Base-by-base conservation (phyloP, 2,329 filamentous ascomycete genomes). In the Falciphora oryzae region DNA sequence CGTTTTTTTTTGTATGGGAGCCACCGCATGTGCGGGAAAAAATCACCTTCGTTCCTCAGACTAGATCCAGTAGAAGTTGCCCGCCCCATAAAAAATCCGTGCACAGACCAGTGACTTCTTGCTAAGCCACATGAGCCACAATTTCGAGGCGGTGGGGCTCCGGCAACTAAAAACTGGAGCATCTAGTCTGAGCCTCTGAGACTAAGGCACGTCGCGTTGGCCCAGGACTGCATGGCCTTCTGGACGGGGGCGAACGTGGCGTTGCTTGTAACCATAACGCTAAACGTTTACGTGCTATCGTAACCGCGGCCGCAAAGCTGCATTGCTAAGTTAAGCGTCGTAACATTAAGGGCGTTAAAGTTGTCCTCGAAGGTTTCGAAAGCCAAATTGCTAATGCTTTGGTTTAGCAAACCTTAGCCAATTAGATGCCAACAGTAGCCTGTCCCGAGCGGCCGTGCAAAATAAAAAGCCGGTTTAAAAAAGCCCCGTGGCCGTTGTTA, bases 351-450 rank as follows among this genome's bases (percentile, higher is more conserved):
- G 8, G 65, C 66, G 32, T 66, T 65, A 25, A 73, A 66, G 57
- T 66, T 69, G 59, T 72, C 65, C 60, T 75, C 63, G 8, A 77
- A 71, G 4, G 63, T 64, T 59, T 64, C 62, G n/a, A 77, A 69
- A 27, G 73, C 75, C 35, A 71, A 68, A 11, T 62, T 57, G 64
- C 67, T 69, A 29, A 75, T 59, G 64, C 68, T 68, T 67, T 73
- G 67, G 62, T 67, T 70, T 62, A 70, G 69, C 59, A 75, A 65
- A 63, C 66, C 70, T 58, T 69, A 69, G 66, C 76, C 75, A n/a
- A 77, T 72, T 77, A 78, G 57, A 78, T 38, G 59, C 76, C 75
- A 28, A 75, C 64, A 16, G 71, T 70, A 44, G 71, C 70, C 53
- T 69, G 68, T 2, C 70, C 71, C 59, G 68, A 72, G 65, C 69